Conservation (phyloP, 768 basidiomycete species). For the Termitomyces sp. region DNA sequence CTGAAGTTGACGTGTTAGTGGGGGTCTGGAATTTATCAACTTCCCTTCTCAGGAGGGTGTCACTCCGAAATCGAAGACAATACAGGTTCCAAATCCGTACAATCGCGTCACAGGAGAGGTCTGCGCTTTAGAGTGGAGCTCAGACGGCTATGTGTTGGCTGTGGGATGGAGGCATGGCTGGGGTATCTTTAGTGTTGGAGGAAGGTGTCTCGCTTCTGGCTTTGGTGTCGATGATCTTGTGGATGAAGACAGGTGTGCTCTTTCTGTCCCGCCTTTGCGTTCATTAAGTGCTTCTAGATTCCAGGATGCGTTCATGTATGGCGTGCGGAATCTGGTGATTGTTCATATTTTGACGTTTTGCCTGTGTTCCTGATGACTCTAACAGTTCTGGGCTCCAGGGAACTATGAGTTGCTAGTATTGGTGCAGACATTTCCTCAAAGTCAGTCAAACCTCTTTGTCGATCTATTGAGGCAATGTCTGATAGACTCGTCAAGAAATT, state of each 20-base stretch:
- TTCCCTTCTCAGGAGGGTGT: constrained; percentile 64
- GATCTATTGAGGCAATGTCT: neutral
- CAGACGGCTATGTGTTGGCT: constrained; percentile 92
- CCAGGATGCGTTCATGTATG: constrained; percentile 84
- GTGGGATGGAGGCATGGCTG: constrained; percentile 90
- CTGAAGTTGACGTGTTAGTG: constrained; percentile 35
- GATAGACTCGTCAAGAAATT: constrained; percentile 32
- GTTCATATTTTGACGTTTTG: too few relatives aligned
- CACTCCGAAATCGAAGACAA: constrained; percentile 54
- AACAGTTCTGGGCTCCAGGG: constrained; percentile 90
- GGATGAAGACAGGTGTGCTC: constrained; percentile 47
- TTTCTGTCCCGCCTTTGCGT: neutral
- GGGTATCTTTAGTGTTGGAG: constrained; percentile 88
- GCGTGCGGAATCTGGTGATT: constrained; percentile 69
- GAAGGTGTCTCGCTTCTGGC: constrained; percentile 78
- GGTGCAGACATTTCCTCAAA: constrained; percentile 47
- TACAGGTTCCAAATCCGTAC: constrained; percentile 62
- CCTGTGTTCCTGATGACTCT: neutral
- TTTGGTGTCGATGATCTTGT: constrained; percentile 65
- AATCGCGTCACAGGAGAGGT: constrained; percentile 59
- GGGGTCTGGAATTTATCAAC: constrained; percentile 60
- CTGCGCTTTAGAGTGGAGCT: constrained; percentile 81
- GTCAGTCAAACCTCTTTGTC: constrained; percentile 31
- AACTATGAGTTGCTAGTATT: constrained; percentile 87
- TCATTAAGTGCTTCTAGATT: constrained; percentile 37